Evolutionary conservation across 2,329 filamentous ascomycete species (phyloP).

Genomic region (Thielaviopsis populi): DNA sequence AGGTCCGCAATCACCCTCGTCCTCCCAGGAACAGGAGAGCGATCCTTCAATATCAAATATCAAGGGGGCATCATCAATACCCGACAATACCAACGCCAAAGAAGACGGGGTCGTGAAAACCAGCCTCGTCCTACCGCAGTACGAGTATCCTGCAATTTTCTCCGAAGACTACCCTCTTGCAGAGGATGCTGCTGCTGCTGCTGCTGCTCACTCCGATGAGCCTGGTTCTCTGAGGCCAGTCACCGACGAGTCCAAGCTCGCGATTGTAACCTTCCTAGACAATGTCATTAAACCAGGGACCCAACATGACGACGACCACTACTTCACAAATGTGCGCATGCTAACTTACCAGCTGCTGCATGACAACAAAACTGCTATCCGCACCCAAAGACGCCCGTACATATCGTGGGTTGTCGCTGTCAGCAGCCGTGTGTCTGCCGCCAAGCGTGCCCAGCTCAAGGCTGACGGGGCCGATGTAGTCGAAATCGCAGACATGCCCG

Average conservation of each 20-base stretch:
- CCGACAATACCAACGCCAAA: not conserved
- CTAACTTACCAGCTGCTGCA: conserved; percentile 30
- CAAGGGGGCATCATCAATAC: not conserved
- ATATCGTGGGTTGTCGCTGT: conserved; percentile 28
- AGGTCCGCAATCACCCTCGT: not conserved
- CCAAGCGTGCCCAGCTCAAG: conserved; percentile 24
- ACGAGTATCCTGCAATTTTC: conserved; percentile 13
- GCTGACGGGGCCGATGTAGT: conserved; percentile 28
- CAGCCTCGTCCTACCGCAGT: conserved; percentile 11
- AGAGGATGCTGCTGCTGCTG: not conserved
- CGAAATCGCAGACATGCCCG: conserved; percentile 22
- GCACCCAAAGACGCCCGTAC: conserved; percentile 15
- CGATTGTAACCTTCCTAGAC: conserved; percentile 28
- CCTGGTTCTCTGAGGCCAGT: conserved; percentile 1
- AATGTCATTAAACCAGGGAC: conserved; percentile 19
- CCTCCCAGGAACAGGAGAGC: not conserved
- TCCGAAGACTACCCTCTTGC: not conserved
- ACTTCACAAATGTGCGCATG: conserved; percentile 27
- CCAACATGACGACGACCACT: conserved; percentile 24
- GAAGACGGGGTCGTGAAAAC: not conserved
- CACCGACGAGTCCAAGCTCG: conserved; percentile 17
- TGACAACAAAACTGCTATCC: conserved; percentile 23
- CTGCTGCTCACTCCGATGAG: not conserved
- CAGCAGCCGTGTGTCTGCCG: conserved; percentile 22
- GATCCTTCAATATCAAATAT: conserved; percentile 3